phyloP scores from a whole-genome alignment of 768 basidiomycete species.

The Mycena galopus region DNA sequence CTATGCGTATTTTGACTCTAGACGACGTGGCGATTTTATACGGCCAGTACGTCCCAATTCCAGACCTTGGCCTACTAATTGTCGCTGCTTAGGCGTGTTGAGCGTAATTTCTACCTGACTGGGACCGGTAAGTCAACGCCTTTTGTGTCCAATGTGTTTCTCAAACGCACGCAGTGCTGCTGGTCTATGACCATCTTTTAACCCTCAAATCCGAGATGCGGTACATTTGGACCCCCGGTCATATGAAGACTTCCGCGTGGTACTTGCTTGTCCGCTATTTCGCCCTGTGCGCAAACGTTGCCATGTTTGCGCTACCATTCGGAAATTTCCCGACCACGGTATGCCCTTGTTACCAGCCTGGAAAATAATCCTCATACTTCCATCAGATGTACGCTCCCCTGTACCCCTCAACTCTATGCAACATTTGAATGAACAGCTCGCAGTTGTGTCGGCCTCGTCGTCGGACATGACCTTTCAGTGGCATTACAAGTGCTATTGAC shows the following conservation, averaged over 20 bases:
- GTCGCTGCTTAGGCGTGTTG: slow-evolving; percentile 6
- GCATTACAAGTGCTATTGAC: slow-evolving; percentile 10
- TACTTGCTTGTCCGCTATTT: slow-evolving; percentile 13
- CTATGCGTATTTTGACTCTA: slow-evolving; percentile 4
- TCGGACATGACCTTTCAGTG: slow-evolving; percentile 1
- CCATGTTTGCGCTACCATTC: slow-evolving; percentile 7
- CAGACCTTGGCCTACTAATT: slow-evolving; percentile 3
- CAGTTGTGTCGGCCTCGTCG: slow-evolving; percentile 7
- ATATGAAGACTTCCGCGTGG: slow-evolving; percentile 1
- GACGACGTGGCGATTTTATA: slow-evolving; percentile 8
- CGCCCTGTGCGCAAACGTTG: slow-evolving; percentile 10
- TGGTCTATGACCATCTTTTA: slow-evolving; percentile 13
- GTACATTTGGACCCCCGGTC: slow-evolving; percentile 4
- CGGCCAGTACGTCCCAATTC: slow-evolving; percentile 8
- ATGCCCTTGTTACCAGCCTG: slow-evolving; percentile 8
- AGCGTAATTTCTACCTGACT: slow-evolving; percentile 10
- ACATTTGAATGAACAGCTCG: not conserved
- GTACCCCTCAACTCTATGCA: no score
- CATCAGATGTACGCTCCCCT: no score
- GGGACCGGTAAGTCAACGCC: slow-evolving; percentile 4
- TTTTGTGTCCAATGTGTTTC: slow-evolving; percentile 1
- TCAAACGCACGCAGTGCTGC: slow-evolving; percentile 3
- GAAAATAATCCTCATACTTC: not conserved
- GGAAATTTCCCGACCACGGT: slow-evolving; percentile 11
- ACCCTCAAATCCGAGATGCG: slow-evolving; percentile 11